Evolutionary conservation across 176 grass and related monocot genomes (phyloP), one percentile per base, ranked within the genome.

Genomic region (Rhynchospora pubera): DNA sequence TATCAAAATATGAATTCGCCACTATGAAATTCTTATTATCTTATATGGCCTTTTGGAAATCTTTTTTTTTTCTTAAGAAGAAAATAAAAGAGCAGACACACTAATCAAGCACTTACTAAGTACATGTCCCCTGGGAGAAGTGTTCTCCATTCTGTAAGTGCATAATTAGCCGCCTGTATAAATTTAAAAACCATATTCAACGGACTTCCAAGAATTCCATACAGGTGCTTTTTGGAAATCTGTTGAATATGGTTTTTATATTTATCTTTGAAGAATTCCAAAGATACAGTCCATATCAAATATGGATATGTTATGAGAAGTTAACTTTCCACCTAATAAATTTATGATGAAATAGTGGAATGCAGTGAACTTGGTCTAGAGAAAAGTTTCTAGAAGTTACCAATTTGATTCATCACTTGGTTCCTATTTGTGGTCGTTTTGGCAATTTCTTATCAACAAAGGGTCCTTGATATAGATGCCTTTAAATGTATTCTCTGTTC

Each of bases 301-400:
- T 45, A 74, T 74, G 21, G 34, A 39, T 24, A 26, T 50, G 26
- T 74, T 46, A 51, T 74, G 46, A 74, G 24, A 39, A 74, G n/a
- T 81, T 44, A 81, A 81, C 26, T 79, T 55, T 39, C 18, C 30
- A 79, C 53, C 19, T 62, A 64, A 47, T 46, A 64, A 63, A 81
- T 81, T 81, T 50, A 81, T 81, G 78, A 81, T 47, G 52, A 58
- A 78, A 65, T 24, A 62, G 78, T 81, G 28, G 13, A 81, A 74
- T 81, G 48, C 57, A 53, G 59, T 82, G 79, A 48, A 65, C 45
- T 34, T 34, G n/a, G 32, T 53, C 79, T 65, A 3, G 50, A 28
- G 19, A n/a, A 64, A 18, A 19, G 19, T 64, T 63, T 52, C 43
- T 65, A 5, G 30, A 45, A 82, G 26, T 5, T 82, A 42, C 45